A percentile compares a stretch with the other conserved stretches of the same genome.
These are phyloP conservation scores for Fusarium sp. DNA, from an alignment of 2,329 filamentous ascomycete genomes.

Conservation along the genomic window DNA sequence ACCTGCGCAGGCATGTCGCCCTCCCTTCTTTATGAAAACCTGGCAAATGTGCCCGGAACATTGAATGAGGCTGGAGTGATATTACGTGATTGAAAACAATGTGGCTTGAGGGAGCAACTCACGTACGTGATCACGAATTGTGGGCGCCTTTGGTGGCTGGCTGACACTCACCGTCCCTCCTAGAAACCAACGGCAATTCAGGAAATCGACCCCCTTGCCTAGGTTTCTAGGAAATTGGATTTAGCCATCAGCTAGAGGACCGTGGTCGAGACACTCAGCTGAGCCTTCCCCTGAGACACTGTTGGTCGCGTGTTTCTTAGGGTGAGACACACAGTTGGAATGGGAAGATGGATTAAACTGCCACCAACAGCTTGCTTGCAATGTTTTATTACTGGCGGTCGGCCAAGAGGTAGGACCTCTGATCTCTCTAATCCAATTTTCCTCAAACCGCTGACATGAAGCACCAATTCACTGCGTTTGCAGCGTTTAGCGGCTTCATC, in stretches of 20 bases:
- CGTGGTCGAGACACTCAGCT: neutral
- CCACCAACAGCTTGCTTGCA: neutral
- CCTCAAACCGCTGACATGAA: neutral
- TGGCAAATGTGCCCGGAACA: neutral
- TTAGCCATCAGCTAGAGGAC: neutral
- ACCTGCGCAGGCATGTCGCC: neutral
- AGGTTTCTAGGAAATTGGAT: neutral
- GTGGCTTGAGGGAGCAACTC: neutral
- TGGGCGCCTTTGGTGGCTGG: neutral
- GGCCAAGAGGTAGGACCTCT: neutral
- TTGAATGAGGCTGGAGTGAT: neutral
- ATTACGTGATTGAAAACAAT: neutral
- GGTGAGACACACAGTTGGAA: neutral
- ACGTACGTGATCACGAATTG: neutral
- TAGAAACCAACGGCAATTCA: neutral
- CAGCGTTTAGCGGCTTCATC: neutral
- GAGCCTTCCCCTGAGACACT: neutral
- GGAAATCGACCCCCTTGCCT: neutral
- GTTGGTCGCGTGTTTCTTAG: neutral
- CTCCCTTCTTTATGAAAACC: neutral
- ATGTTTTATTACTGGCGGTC: neutral
- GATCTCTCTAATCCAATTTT: neutral
- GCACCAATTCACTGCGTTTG: neutral
- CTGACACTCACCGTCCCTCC: neutral
- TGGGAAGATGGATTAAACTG: neutral